Conservation (phyloP, 2,329 filamentous ascomycete genomes). For the Parasarocladium wereldwijsianum region DNA sequence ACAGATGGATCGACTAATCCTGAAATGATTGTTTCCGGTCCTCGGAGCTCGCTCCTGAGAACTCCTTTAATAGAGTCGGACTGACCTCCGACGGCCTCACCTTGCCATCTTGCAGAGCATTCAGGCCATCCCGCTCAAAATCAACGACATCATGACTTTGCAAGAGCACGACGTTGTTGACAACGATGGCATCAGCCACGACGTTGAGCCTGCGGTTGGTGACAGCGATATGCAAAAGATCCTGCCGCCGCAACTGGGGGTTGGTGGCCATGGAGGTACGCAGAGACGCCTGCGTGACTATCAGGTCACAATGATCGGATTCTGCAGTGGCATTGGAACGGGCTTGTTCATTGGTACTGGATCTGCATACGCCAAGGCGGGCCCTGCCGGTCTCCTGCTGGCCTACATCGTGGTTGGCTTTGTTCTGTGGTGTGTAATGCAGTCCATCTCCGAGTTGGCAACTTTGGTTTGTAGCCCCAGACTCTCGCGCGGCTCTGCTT, state of each 20-base stretch:
- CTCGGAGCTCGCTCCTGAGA: no score
- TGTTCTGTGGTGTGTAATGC: slow-evolving; percentile 41
- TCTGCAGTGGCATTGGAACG: slow-evolving; percentile 6
- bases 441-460: slow-evolving; percentile 17
- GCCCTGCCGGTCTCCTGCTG: slow-evolving; percentile 25
- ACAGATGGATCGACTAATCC: no score
- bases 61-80: no score
- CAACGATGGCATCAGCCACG: not conserved
- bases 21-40: no score
- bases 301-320: slow-evolving; percentile 4
- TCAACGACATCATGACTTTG: not conserved
- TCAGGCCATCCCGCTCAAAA: no score
- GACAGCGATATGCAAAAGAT: slow-evolving; percentile 1
- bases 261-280: slow-evolving; percentile 3
- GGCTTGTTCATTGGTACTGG: slow-evolving; percentile 9
- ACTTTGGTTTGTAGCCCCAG: slow-evolving; percentile 10
- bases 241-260: slow-evolving; percentile 1
- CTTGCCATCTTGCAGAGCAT: no score
- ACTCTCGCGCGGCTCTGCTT: no score
- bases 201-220: not conserved
- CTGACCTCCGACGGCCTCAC: no score
- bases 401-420: slow-evolving; percentile 34
- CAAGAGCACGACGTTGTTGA: not conserved
- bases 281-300: slow-evolving; percentile 2
- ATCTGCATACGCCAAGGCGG: slow-evolving; percentile 10